Base-by-base conservation (phyloP, 2,329 filamentous ascomycete genomes). In the Aspergillus fumigatus region DNA sequence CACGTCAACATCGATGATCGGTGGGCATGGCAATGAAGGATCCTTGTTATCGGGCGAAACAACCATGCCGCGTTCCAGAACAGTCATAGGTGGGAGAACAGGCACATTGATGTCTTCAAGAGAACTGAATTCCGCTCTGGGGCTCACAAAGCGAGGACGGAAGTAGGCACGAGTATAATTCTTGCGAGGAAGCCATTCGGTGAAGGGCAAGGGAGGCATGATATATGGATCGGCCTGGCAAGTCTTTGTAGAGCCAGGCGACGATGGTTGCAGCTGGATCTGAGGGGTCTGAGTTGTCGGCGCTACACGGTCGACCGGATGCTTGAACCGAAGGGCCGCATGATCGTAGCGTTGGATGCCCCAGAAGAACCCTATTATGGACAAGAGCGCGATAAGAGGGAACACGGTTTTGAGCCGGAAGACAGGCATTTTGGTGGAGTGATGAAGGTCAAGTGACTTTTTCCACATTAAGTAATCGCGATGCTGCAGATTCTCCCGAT, bases 141-240 rank as follows among this genome's bases (percentile, higher is more conserved):
- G 63, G 60, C 63, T 65, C 47, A 75, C 68, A 52, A 69, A 64
- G 54, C 67, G 72, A 57, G 74, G 72, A 48, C 73, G 74, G 62
- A 77, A 68, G 62, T 76, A 76, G 58, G 70, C 66, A 51, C 74
- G 74, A 32, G 73, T 77, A 60, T 75, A 76, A 63, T 76, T 76
- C 69, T 77, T 77, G 66, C 72, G 73, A 19, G 66, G 64, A 41
- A 77, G 69, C 74, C 74, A 77, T 65, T 76, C 74, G 48, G 65
- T 62, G 63, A 76, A 72, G 7, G 73, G 66, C 35, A 76, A 55
- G 11, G 72, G 71, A 26, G 73, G 70, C 49, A 68, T 62, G 29
- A 70, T 56, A 49, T 66, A 66, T 10, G 70, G 68, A 47, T 75
- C 70, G 19, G 68, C 65, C 35, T 73, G 71, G 57, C 74, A 76